Base-by-base conservation (phyloP, 139 green algal species). In the Picochlorum sp. region DNA sequence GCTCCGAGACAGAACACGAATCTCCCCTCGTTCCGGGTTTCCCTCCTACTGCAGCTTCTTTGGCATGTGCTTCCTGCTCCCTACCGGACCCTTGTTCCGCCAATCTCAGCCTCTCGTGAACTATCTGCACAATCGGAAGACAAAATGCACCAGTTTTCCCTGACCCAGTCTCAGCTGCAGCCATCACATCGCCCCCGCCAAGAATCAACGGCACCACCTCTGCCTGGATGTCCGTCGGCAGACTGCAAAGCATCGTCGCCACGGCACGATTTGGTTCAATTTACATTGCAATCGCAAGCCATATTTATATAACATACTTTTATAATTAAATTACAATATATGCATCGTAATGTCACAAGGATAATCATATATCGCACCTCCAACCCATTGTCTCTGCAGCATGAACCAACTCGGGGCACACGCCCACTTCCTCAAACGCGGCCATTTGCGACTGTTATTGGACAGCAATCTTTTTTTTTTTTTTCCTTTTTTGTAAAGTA, bases 61-160 rank as follows among this genome's bases (percentile, higher is more conserved):
- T 20, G 22, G 24, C n/a, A 33, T 14, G 20, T 33, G 12, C 7
- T 31, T 24, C 22, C 7, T 13, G 52, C 18, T 4, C n/a, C 55
- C 33, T 43, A 28, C 33, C 43, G 5, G n/a, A 37, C 9, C 55
- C 63, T 25, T 52, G 39, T 22, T 9, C 36, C 20, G 31, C 39
- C 39, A n/a, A 47, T 20, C 39, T 47, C 29, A 83, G 53, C 3
- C 58, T 64, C 59, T 89, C 80, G 59, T 88, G 75, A 16, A 85
- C 74, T 18, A 85, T 65, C 61, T 94, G 87, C 30, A 95, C 56
- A 4, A 95, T 63, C 0, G 88, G 88, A 40, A 96, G 72, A n/a
- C 70, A 83, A 72, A 94, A 94, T 24, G 87, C 80, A 18, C 79
- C 78, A 7, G 88, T 96, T 73, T 96, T 96, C 59, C 88, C 88